Conservation (phyloP, 2,329 filamentous ascomycete species). For the Fusarium metavorans region DNA sequence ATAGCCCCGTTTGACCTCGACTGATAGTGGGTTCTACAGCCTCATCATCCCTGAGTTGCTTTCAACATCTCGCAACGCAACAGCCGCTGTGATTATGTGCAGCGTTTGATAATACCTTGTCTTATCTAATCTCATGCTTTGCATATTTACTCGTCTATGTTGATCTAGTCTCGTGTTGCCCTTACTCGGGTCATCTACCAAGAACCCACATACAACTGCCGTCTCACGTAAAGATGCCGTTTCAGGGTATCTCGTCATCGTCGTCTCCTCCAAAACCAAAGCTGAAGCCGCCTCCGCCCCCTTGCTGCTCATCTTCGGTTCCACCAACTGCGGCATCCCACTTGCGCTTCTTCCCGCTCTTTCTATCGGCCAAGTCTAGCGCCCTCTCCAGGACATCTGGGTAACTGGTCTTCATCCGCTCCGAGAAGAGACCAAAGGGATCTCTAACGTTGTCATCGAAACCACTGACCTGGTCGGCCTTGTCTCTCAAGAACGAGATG, state of each 20-base stretch:
- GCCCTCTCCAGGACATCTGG: conserved; percentile 77
- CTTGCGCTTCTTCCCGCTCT: conserved; percentile 78
- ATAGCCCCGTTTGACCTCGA: conserved; percentile 5
- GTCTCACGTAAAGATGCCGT: conserved; percentile 5
- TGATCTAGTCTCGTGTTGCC: not conserved
- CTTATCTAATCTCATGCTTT: not conserved
- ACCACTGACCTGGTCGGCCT: conserved; percentile 87
- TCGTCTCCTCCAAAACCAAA: conserved; percentile 67
- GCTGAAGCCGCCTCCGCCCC: conserved; percentile 57
- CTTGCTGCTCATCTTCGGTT: conserved; percentile 49
- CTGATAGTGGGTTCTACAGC: not conserved
- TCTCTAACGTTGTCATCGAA: conserved; percentile 79
- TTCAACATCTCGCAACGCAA: not conserved
- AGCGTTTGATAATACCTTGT: not conserved
- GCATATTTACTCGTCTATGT: not conserved
- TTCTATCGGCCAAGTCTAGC: conserved; percentile 73
- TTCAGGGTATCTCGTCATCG: conserved; percentile 60
- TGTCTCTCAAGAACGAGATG: conserved; percentile 83
- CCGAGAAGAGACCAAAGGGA: conserved; percentile 80
- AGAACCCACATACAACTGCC: not conserved
- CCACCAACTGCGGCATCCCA: conserved; percentile 81
- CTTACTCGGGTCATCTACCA: not conserved
- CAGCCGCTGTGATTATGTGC: not conserved
- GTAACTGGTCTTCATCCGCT: conserved; percentile 71
- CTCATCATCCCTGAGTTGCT: not conserved